Evolutionary conservation across 768 basidiomycete genomes (phyloP).

Genomic region (Xerocomellus amylosporus): DNA sequence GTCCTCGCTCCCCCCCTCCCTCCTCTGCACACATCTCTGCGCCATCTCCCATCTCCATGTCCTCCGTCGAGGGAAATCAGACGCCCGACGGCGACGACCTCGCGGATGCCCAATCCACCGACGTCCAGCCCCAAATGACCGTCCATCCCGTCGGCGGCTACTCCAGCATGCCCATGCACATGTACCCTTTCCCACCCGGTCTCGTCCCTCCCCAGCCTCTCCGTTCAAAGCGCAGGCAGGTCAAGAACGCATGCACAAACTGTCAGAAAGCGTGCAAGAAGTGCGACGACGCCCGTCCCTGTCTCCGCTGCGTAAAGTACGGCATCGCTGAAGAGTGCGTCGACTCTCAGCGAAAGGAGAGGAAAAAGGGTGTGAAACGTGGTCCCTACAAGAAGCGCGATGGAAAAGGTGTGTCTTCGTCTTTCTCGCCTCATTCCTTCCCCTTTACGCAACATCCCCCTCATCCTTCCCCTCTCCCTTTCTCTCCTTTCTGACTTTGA

Average conservation of each 20-base stretch:
- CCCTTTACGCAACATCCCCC: constrained; percentile 15
- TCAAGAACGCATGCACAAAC: constrained; percentile 89
- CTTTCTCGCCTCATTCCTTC: constrained; percentile 27
- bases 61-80: constrained; percentile 40
- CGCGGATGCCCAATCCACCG: constrained; percentile 31
- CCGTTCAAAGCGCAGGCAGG: constrained; percentile 78
- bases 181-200: constrained; percentile 63
- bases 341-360: constrained; percentile 89
- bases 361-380: constrained; percentile 83
- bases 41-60: constrained; percentile 31
- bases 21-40: constrained; percentile 23
- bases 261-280: constrained; percentile 93
- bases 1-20: constrained; percentile 27
- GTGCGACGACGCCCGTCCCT: constrained; percentile 88
- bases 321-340: constrained; percentile 83
- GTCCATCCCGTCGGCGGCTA: constrained; percentile 50
- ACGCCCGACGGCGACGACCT: constrained; percentile 42
- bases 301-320: constrained; percentile 90
- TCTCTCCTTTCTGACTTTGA: constrained; percentile 41
- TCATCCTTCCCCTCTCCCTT: not conserved
- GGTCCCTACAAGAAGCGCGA: constrained; percentile 96
- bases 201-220: constrained; percentile 45
- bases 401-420: constrained; percentile 68
- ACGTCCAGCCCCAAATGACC: constrained; percentile 47
- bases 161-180: constrained; percentile 59